These are phyloP conservation scores for Verticillium zaregamsianum DNA, from an alignment of 2,329 filamentous ascomycete genomes.

Conservation along the genomic window DNA sequence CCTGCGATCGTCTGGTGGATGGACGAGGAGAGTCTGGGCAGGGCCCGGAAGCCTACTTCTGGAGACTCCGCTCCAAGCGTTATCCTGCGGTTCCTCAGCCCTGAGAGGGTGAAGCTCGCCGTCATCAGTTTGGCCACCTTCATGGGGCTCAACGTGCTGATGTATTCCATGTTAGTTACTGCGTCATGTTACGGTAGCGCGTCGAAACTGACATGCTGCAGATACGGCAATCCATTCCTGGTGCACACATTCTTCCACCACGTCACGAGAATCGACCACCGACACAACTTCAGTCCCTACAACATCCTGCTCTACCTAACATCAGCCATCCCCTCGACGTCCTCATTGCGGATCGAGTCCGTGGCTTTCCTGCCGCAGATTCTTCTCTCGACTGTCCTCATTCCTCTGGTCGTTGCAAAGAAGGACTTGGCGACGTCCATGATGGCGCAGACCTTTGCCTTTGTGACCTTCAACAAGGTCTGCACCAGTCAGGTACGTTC, in stretches of 20 bases:
- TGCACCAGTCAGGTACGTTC: constrained; percentile 86
- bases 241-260: constrained; percentile 93
- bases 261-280: constrained; percentile 86
- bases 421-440: constrained; percentile 77
- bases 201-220: constrained; percentile 23
- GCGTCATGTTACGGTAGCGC: background rate
- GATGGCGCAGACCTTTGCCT: constrained; percentile 94
- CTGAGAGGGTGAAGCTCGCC: constrained; percentile 52
- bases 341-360: constrained; percentile 58
- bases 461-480: constrained; percentile 98
- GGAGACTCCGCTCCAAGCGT: background rate
- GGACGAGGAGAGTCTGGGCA: constrained; percentile 47
- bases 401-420: constrained; percentile 74
- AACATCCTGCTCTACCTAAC: constrained; percentile 86
- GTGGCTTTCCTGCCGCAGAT: constrained; percentile 88
- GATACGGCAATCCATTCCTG: constrained; percentile 77
- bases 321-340: constrained; percentile 53
- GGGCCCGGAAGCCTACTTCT: background rate
- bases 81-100: constrained; percentile 41
- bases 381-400: constrained; percentile 69
- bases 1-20: constrained; percentile 78
- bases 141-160: constrained; percentile 65
- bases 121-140: constrained; percentile 70
- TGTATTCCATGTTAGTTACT: constrained; percentile 66
- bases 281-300: constrained; percentile 98